Percentiles rank a stretch among this genome's conserved stretches.
Evolutionary conservation across 78 protist genomes (phyloP).

Genomic region (Dictyostelium citrinum): DNA sequence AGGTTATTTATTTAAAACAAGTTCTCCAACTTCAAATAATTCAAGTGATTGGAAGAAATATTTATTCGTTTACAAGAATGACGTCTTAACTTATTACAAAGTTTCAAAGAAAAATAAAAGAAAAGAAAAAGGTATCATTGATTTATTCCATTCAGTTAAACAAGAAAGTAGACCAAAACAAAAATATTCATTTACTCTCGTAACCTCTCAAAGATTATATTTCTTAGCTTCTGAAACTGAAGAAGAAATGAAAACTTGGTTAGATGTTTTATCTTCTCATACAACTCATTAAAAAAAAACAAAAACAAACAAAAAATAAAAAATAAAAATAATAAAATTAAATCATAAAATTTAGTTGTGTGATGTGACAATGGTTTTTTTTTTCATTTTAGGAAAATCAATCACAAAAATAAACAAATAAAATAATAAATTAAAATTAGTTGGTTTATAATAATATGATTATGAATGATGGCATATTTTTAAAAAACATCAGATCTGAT

Average conservation of each 20-base stretch:
- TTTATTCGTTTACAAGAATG: slow-evolving; percentile 41
- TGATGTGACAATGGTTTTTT: too few species aligned
- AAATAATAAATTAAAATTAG: too few species aligned
- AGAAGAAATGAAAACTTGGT: slow-evolving; percentile 33
- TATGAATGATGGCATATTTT: too few species aligned
- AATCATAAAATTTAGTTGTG: too few species aligned
- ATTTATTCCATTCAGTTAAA: slow-evolving; percentile 18
- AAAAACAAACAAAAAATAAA: not conserved
- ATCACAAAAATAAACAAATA: too few species aligned
- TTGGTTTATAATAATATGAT: too few species aligned
- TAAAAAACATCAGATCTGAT: too few species aligned
- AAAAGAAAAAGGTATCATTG: slow-evolving; percentile 61
- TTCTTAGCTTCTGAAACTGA: slow-evolving; percentile 50
- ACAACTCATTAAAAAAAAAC: not conserved
- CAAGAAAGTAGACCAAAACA: slow-evolving; percentile 51
- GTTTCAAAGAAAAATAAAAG: slow-evolving; percentile 10
- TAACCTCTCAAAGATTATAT: slow-evolving; percentile 43
- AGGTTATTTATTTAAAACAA: slow-evolving; percentile 32
- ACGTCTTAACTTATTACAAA: slow-evolving; percentile 32
- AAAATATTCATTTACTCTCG: slow-evolving; percentile 41
- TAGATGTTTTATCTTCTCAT: not conserved
- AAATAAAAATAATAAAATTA: not conserved
- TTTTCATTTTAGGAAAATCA: too few species aligned
- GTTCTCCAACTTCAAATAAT: slow-evolving; percentile 28
- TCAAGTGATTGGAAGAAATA: slow-evolving; percentile 64